Evolutionary conservation across 169 alveolate species (phyloP).

Genomic region (Plasmodium cynomolgi): DNA sequence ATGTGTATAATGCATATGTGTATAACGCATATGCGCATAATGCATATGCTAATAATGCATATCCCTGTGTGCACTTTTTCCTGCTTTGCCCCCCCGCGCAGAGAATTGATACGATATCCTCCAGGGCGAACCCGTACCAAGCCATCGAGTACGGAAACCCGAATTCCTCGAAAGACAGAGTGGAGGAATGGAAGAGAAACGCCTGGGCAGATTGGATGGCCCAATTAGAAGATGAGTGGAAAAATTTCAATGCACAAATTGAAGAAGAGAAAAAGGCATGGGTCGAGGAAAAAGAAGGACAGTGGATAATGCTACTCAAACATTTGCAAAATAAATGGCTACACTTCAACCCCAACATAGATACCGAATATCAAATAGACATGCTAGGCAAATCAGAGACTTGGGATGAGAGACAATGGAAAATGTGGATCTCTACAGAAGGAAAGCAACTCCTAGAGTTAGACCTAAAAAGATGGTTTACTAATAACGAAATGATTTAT

Average conservation of each 20-base stretch:
- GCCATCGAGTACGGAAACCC: not conserved
- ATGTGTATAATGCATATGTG: too few species aligned
- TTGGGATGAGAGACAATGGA: conserved; percentile 36
- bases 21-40: not conserved
- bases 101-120: not conserved
- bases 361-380: not conserved
- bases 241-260: not conserved
- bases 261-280: conserved; percentile 13
- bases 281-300: conserved; percentile 21
- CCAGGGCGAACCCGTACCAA: not conserved
- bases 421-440: conserved; percentile 36
- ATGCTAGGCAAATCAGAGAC: not conserved
- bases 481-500: not conserved
- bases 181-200: conserved; percentile 21
- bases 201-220: not conserved
- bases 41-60: too few species aligned
- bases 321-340: not conserved
- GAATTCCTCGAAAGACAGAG: not conserved
- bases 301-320: not conserved
- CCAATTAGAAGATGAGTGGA: conserved; percentile 3
- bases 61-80: not conserved
- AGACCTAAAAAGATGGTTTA: conserved; percentile 23
- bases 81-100: not conserved
- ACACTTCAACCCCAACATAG: conserved; percentile 14
- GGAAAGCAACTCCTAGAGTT: conserved; percentile 17